Conservation (phyloP, 1,284 basidiomycete genomes). For the Neotropicomus parvogracilis region DNA sequence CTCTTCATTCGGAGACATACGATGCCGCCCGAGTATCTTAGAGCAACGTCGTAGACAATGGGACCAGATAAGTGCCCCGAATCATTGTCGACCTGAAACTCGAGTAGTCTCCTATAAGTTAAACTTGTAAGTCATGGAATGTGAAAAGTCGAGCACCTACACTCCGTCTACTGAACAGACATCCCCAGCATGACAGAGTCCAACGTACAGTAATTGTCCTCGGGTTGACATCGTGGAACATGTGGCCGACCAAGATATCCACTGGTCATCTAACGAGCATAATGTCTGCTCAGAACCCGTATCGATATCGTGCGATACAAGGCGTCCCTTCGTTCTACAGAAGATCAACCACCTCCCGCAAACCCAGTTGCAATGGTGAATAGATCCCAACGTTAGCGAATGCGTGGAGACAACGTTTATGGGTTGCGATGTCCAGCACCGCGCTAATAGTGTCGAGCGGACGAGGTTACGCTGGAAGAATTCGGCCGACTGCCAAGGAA, state of each 20-base stretch:
- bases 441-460: neutral
- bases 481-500: neutral
- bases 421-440: neutral
- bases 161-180: too few species aligned
- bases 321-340: too few species aligned
- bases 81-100: neutral
- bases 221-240: neutral
- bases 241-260: neutral
- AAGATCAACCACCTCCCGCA: too few species aligned
- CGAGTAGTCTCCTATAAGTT: neutral
- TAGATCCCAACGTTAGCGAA: too few species aligned
- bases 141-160: neutral
- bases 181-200: neutral
- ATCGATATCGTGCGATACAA: too few species aligned
- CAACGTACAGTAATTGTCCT: slow-evolving; percentile 1
- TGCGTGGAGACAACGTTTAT: neutral
- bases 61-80: neutral
- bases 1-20: neutral
- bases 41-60: neutral
- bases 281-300: too few species aligned
- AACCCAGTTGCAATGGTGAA: too few species aligned
- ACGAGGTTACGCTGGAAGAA: neutral
- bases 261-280: neutral
- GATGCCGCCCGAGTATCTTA: too few species aligned
- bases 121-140: neutral